A percentile compares a stretch with the other conserved stretches of the same genome.
Conservation (phyloP, 257 asterid species). For the Anisodus tanguticus region DNA sequence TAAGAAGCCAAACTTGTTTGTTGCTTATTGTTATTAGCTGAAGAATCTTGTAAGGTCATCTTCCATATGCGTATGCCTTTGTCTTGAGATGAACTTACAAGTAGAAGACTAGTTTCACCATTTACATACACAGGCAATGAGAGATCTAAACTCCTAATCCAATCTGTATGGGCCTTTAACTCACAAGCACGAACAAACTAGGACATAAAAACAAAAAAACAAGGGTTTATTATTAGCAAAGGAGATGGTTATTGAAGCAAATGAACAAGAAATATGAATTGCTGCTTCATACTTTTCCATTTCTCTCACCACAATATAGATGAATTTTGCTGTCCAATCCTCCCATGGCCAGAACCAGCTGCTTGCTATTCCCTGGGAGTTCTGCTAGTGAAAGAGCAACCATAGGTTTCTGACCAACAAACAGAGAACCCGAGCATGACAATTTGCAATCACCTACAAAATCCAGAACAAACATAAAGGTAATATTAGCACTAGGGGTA, state of each 20-base stretch:
- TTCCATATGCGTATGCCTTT: slow-evolving; percentile 98
- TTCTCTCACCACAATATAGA: slow-evolving; percentile 76
- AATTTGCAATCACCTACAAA: slow-evolving; percentile 72
- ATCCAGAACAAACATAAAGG: slow-evolving; percentile 30
- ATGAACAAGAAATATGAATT: slow-evolving; percentile 32
- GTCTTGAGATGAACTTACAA: slow-evolving; percentile 97
- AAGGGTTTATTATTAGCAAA: slow-evolving; percentile 33
- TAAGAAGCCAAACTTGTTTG: slow-evolving; percentile 76
- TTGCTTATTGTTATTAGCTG: slow-evolving; percentile 41
- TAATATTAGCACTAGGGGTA: background rate
- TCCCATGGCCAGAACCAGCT: slow-evolving; percentile 78
- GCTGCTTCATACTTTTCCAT: slow-evolving; percentile 71
- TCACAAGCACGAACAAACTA: slow-evolving; percentile 88
- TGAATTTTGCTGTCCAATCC: slow-evolving; percentile 94
- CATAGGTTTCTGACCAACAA: slow-evolving; percentile 73
- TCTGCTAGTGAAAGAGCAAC: slow-evolving; percentile 84
- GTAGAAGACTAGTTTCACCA: slow-evolving; percentile 62
- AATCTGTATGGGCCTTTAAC: slow-evolving; percentile 89
- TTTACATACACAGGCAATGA: slow-evolving; percentile 63
- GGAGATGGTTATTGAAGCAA: slow-evolving; percentile 16
- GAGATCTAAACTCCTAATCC: slow-evolving; percentile 96
- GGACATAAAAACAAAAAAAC: slow-evolving; percentile 33
- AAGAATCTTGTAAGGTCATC: slow-evolving; percentile 54
- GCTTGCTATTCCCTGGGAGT: slow-evolving; percentile 66
- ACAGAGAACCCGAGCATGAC: slow-evolving; percentile 66